A percentile compares a stretch with the other conserved stretches of the same genome.
Conservation (phyloP, 768 basidiomycete species). For the Royoungia palumana region DNA sequence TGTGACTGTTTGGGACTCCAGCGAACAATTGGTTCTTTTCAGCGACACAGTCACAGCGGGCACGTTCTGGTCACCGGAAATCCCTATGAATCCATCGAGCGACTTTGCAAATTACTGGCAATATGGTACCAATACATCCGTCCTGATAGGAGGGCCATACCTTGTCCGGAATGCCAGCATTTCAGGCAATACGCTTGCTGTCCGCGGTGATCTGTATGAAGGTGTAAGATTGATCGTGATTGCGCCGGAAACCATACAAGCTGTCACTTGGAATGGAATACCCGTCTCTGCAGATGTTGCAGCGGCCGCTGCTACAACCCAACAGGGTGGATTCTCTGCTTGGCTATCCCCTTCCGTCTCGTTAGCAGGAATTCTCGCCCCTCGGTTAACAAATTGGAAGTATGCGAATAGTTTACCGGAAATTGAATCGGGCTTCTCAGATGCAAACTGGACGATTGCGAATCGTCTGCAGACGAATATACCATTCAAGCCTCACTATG, state of each 20-base stretch:
- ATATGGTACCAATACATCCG: slow-evolving; percentile 65
- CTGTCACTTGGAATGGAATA: slow-evolving; percentile 73
- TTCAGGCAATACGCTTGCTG: slow-evolving; percentile 46
- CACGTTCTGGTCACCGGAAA: slow-evolving; percentile 74
- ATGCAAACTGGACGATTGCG: slow-evolving; percentile 61
- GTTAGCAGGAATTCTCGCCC: slow-evolving; percentile 36
- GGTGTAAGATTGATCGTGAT: slow-evolving; percentile 60
- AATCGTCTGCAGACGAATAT: slow-evolving; percentile 74
- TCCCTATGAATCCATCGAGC: slow-evolving; percentile 39
- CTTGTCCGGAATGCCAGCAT: slow-evolving; percentile 57
- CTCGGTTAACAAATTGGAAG: slow-evolving; percentile 64
- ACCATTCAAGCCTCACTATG: slow-evolving; percentile 64
- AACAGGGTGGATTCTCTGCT: slow-evolving; percentile 48
- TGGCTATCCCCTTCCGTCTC: slow-evolving; percentile 37
- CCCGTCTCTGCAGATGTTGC: slow-evolving; percentile 37
- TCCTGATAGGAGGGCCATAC: slow-evolving; percentile 64
- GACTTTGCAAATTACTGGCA: slow-evolving; percentile 64
- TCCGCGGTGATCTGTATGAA: slow-evolving; percentile 67
- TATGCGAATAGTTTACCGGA: slow-evolving; percentile 77
- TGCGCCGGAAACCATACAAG: slow-evolving; percentile 48
- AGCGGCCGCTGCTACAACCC: slow-evolving; percentile 24
- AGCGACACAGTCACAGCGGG: slow-evolving; percentile 63
- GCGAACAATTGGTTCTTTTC: slow-evolving; percentile 63
- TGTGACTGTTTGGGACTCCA: slow-evolving; percentile 63
- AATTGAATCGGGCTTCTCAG: slow-evolving; percentile 52